phyloP scores from a whole-genome alignment of 1,284 basidiomycete genomes.

The Neolentinus lepideus region DNA sequence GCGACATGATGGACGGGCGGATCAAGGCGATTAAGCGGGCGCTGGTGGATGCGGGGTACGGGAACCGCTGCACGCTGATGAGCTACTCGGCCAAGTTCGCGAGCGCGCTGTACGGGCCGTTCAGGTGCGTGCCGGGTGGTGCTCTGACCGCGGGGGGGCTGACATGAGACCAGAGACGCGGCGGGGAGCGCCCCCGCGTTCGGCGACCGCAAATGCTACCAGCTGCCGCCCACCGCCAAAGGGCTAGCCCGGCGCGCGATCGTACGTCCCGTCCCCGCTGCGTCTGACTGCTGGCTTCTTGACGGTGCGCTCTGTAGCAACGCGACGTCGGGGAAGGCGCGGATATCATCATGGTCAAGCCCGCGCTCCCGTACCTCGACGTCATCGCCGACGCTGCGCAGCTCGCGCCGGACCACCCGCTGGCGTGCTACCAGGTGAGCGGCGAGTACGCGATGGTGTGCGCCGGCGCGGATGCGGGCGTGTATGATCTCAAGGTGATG shows the following conservation, averaged over 20 bases:
- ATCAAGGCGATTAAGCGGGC: constrained; percentile 85
- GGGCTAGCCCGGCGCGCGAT: constrained; percentile 93
- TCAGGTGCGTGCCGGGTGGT: constrained; percentile 53
- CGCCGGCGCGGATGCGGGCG: constrained; percentile 88
- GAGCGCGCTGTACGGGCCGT: constrained; percentile 94
- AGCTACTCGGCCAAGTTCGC: constrained; percentile 99
- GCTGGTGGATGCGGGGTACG: constrained; percentile 77
- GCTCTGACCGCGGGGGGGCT: not conserved
- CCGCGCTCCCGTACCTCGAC: constrained; percentile 93
- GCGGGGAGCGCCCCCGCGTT: constrained; percentile 93
- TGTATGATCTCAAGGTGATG: constrained; percentile 89
- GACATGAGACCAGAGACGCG: constrained; percentile 62
- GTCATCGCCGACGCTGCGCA: constrained; percentile 86
- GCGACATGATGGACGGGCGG: constrained; percentile 99
- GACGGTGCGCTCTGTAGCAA: constrained; percentile 38
- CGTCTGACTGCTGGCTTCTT: not conserved
- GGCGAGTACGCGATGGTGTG: constrained; percentile 98
- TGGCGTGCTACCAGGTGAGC: constrained; percentile 95
- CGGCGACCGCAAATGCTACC: constrained; percentile 96
- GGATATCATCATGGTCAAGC: constrained; percentile 99
- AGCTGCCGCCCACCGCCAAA: constrained; percentile 84
- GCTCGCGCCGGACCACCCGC: constrained; percentile 79
- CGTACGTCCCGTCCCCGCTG: constrained; percentile 38
- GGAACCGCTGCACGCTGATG: constrained; percentile 91
- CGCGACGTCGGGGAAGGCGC: constrained; percentile 93